phyloP scores from a whole-genome alignment of 1,284 basidiomycete genomes.

The Wallemia ichthyophaga region DNA sequence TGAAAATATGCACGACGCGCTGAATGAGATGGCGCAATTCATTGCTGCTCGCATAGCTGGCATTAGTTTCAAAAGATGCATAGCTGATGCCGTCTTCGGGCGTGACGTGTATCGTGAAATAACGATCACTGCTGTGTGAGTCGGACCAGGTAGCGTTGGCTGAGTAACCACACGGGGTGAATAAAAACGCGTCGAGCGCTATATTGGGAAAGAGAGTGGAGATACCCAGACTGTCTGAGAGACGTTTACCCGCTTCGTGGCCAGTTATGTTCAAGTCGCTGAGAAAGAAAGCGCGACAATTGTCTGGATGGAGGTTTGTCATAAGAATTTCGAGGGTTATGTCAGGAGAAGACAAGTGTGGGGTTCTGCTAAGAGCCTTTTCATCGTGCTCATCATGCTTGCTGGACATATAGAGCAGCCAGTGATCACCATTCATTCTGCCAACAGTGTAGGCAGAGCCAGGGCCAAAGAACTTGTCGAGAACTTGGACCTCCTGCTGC shows the following conservation, averaged over 20 bases:
- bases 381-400: constrained; percentile 9
- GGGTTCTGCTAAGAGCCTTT: constrained; percentile 1
- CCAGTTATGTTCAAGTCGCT: constrained; percentile 16
- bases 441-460: constrained; percentile 85
- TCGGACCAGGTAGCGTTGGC: constrained; percentile 43
- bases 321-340: constrained; percentile 97
- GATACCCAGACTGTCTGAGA: constrained; percentile 54
- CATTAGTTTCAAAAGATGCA: constrained; percentile 93
- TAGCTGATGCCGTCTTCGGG: constrained; percentile 93
- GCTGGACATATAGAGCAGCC: constrained; percentile 72
- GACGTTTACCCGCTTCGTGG: constrained; percentile 30
- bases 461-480: constrained; percentile 58
- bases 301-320: constrained; percentile 55
- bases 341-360: too few species aligned
- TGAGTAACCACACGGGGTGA: constrained; percentile 86
- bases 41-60: constrained; percentile 30
- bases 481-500: constrained; percentile 68
- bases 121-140: constrained; percentile 33
- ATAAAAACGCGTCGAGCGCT: constrained; percentile 70
- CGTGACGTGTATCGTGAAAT: constrained; percentile 96
- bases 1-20: constrained; percentile 72
- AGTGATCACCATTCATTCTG: constrained; percentile 95
- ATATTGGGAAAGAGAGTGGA: constrained; percentile 53
- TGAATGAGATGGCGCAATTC: constrained; percentile 47
- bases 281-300: constrained; percentile 51